A percentile compares a stretch with the other conserved stretches of the same genome.
Conservation (phyloP, 176 grass and related monocot genomes). For the Oryza punctata region DNA sequence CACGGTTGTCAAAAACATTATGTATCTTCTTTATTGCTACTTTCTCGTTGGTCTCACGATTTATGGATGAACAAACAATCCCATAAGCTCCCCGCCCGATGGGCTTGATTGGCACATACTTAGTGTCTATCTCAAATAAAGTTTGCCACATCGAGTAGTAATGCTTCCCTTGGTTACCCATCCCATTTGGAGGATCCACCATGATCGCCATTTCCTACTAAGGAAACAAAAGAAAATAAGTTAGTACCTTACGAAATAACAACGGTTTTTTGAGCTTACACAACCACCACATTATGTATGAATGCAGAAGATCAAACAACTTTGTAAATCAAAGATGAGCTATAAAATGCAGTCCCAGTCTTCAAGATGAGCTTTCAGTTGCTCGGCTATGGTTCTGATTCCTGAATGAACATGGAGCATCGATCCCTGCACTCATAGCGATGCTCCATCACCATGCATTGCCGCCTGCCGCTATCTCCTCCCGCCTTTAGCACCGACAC, state of each 20-base stretch:
- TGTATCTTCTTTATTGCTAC: constrained; percentile 66
- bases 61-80: constrained; percentile 58
- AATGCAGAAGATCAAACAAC: neutral
- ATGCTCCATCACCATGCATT: neutral
- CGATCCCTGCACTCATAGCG: neutral
- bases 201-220: constrained; percentile 55
- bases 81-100: constrained; percentile 54
- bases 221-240: constrained; percentile 2
- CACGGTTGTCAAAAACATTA: constrained; percentile 67
- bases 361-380: neutral
- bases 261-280: neutral
- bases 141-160: constrained; percentile 64
- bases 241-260: neutral
- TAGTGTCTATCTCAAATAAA: constrained; percentile 62
- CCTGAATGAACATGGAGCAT: neutral
- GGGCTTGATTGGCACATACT: constrained; percentile 60
- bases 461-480: neutral
- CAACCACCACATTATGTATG: neutral
- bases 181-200: constrained; percentile 64
- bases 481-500: too few relatives aligned
- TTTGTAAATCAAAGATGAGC: neutral
- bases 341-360: neutral
- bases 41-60: constrained; percentile 54
- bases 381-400: too few relatives aligned
- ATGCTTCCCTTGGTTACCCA: constrained; percentile 47